Conservation (phyloP, 2,329 filamentous ascomycete genomes). For the Amylocarpus encephaloides region DNA sequence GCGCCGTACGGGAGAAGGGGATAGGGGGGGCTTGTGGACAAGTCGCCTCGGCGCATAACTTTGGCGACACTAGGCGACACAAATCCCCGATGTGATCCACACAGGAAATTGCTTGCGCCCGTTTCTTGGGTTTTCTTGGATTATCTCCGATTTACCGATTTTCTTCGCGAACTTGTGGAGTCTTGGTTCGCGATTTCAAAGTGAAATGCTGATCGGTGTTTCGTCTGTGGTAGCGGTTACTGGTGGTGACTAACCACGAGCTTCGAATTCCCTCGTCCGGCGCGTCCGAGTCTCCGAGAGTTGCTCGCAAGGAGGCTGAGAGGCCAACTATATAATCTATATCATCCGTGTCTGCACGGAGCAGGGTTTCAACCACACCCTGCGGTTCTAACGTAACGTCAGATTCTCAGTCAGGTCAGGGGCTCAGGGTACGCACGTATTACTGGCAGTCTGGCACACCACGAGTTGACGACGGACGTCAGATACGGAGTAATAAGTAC, state of each 20-base stretch:
- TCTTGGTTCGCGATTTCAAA: neutral
- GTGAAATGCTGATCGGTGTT: neutral
- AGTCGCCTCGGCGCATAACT: neutral
- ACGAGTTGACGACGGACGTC: too few species aligned
- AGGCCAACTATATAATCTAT: neutral
- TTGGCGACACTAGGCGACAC: neutral
- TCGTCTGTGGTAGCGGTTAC: neutral
- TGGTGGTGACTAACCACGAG: too few species aligned
- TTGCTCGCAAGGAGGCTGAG: neutral
- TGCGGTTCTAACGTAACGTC: too few species aligned
- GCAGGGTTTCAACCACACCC: neutral
- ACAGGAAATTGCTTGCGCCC: neutral
- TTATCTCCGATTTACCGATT: neutral
- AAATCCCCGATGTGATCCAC: neutral
- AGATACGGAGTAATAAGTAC: too few species aligned
- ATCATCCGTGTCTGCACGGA: neutral
- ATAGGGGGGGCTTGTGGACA: neutral
- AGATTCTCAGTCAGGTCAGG: too few species aligned
- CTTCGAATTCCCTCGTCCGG: neutral
- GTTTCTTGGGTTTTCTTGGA: neutral
- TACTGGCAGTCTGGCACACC: too few species aligned
- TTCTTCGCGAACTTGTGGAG: neutral
- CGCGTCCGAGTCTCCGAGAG: neutral
- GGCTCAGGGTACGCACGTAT: too few species aligned
- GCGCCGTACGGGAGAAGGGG: too few species aligned